Conservation (phyloP, 2,329 filamentous ascomycete species). For the Colletotrichum musicola region DNA sequence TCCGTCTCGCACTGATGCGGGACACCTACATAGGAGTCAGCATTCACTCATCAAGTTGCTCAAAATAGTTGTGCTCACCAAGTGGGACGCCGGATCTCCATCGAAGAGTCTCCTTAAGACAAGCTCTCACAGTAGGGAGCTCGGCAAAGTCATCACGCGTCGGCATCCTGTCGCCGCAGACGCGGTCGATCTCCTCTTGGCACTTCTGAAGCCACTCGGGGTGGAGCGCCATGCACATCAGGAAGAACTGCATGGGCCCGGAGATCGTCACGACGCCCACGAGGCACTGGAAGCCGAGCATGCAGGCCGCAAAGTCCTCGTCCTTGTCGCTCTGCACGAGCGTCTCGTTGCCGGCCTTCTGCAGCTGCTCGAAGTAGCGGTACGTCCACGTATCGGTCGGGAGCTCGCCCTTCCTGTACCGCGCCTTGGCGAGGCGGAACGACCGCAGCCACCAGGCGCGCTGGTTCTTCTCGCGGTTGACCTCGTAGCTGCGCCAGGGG, state of each 20-base stretch:
- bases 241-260: conserved; percentile 63
- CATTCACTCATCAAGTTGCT: background rate
- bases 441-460: conserved; percentile 60
- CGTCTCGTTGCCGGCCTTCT: conserved; percentile 52
- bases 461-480: conserved; percentile 57
- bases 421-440: conserved; percentile 55
- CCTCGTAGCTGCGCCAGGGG: conserved; percentile 62
- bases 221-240: conserved; percentile 65
- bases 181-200: conserved; percentile 69
- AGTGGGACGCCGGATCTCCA: conserved; percentile 69
- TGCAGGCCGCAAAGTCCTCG: conserved; percentile 62
- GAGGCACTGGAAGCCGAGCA: conserved; percentile 65
- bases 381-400: conserved; percentile 61
- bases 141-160: conserved; percentile 61
- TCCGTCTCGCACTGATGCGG: conserved; percentile 63
- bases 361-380: conserved; percentile 61
- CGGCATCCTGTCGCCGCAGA: conserved; percentile 67
- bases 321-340: conserved; percentile 58
- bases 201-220: conserved; percentile 65
- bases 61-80: conserved; percentile 46
- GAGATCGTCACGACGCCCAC: conserved; percentile 64
- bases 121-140: conserved; percentile 66
- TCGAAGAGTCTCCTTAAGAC: conserved; percentile 69
- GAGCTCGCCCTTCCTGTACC: conserved; percentile 55
- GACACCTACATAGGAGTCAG: conserved; percentile 50